Conservation (phyloP, 805 yeast species). For the Tetrapisispora nanseiensis region DNA sequence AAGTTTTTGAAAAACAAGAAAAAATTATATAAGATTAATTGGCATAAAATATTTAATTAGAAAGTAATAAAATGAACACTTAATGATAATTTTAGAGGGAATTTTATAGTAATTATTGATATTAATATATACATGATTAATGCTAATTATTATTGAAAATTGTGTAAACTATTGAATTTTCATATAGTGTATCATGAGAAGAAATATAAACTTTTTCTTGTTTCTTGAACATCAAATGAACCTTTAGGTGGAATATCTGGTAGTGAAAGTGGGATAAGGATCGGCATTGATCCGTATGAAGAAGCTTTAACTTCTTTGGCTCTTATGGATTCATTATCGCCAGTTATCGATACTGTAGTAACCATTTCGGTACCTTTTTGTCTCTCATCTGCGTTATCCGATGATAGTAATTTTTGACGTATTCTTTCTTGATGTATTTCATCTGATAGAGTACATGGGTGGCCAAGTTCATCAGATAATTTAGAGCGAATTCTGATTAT, state of each 20-base stretch:
- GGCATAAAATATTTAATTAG: not conserved
- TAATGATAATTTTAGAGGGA: not conserved
- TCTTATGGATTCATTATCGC: constrained; percentile 22
- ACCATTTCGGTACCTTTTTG: constrained; percentile 44
- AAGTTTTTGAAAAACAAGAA: constrained; percentile 75
- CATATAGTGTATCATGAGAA: constrained; percentile 45
- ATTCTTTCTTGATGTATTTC: constrained; percentile 63
- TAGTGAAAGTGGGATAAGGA: constrained; percentile 57
- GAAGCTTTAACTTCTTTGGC: constrained; percentile 13
- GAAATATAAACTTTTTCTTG: constrained; percentile 70
- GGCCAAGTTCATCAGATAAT: constrained; percentile 40
- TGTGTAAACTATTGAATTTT: not conserved
- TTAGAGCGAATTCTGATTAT: constrained; percentile 42
- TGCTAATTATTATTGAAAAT: not conserved
- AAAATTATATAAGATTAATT: constrained; percentile 40
- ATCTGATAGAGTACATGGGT: constrained; percentile 54
- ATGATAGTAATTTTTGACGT: constrained; percentile 45
- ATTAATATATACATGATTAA: not conserved
- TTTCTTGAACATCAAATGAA: constrained; percentile 65
- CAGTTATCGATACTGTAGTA: constrained; percentile 59
- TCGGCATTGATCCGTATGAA: constrained; percentile 26
- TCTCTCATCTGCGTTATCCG: constrained; percentile 42
- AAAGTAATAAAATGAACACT: not conserved
- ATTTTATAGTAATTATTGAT: not conserved
- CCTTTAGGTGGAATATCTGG: constrained; percentile 76